Conservation (phyloP, 306 rosid genomes). For the Cotoneaster glaucophyllus region DNA sequence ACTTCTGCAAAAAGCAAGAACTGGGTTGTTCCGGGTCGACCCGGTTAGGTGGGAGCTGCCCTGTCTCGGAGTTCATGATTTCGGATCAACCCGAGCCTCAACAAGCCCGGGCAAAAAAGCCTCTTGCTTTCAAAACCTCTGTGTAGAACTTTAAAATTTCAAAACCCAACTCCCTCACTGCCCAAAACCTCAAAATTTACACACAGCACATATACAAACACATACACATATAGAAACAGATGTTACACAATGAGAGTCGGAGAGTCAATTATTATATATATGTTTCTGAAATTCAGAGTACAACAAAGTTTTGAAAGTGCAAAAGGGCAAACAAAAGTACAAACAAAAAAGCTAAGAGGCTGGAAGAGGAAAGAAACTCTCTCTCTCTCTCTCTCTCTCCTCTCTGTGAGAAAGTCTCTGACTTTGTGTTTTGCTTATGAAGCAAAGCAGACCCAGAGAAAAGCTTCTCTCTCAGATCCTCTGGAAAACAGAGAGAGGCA, state of each 20-base stretch:
- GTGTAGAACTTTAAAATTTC: not conserved
- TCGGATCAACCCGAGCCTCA: constrained; percentile 52
- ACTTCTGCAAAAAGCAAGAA: constrained; percentile 67
- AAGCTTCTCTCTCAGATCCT: constrained; percentile 12
- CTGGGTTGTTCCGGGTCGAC: constrained; percentile 34
- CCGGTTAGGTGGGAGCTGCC: constrained; percentile 9
- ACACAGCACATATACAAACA: constrained; percentile 10
- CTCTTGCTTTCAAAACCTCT: constrained; percentile 10
- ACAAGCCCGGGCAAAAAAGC: constrained; percentile 35
- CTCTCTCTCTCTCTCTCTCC: not conserved
- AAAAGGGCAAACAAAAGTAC: not conserved
- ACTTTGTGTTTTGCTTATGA: constrained; percentile 18
- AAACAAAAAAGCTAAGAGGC: not conserved
- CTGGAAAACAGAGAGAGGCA: constrained; percentile 27
- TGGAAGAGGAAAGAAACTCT: constrained; percentile 16
- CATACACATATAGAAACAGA: not conserved
- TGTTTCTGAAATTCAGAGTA: not conserved
- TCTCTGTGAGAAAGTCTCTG: not conserved
- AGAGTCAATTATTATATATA: not conserved
- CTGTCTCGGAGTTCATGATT: constrained; percentile 52
- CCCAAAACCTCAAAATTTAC: constrained; percentile 24
- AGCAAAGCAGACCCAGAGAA: constrained; percentile 30
- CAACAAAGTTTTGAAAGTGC: constrained; percentile 18
- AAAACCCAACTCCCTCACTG: constrained; percentile 19
- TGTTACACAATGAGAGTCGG: constrained; percentile 19